Conservation (phyloP, 2,329 filamentous ascomycete genomes). For the Rutstroemia sydowiana region DNA sequence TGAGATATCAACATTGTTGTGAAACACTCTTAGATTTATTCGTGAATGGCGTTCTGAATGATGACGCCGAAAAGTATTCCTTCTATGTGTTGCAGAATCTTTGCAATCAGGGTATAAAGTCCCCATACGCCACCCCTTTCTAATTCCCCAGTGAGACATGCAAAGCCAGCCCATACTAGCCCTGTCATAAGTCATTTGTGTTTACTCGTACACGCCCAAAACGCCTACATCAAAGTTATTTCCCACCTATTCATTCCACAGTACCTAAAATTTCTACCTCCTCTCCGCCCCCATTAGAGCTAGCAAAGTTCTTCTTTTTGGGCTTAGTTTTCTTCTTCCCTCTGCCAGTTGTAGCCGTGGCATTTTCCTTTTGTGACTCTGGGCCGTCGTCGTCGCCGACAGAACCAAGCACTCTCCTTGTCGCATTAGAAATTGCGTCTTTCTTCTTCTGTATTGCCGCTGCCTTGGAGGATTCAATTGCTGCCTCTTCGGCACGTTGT, state of each 20-base stretch:
- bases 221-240: not conserved
- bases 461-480: slow-evolving; percentile 36
- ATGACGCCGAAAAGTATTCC: not conserved
- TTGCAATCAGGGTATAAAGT: slow-evolving; percentile 5
- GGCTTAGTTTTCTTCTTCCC: slow-evolving; percentile 15
- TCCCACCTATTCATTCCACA: not conserved
- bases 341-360: not conserved
- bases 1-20: too few relatives aligned
- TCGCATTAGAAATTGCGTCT: slow-evolving; percentile 20
- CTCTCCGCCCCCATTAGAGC: slow-evolving; percentile 24
- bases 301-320: slow-evolving; percentile 27
- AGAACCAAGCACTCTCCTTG: slow-evolving; percentile 11
- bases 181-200: not conserved
- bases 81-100: not conserved
- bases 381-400: slow-evolving; percentile 14
- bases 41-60: not conserved
- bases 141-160: too few relatives aligned
- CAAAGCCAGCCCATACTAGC: not conserved
- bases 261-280: slow-evolving; percentile 25
- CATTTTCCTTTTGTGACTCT: slow-evolving; percentile 9
- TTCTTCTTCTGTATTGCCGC: slow-evolving; percentile 24
- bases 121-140: not conserved
- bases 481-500: slow-evolving; percentile 40
- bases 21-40: not conserved
- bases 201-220: not conserved